A percentile compares a stretch with the other conserved stretches of the same genome.
These are phyloP conservation scores for Lupinus albus DNA, from an alignment of 306 rosid species.

Conservation along the genomic window DNA sequence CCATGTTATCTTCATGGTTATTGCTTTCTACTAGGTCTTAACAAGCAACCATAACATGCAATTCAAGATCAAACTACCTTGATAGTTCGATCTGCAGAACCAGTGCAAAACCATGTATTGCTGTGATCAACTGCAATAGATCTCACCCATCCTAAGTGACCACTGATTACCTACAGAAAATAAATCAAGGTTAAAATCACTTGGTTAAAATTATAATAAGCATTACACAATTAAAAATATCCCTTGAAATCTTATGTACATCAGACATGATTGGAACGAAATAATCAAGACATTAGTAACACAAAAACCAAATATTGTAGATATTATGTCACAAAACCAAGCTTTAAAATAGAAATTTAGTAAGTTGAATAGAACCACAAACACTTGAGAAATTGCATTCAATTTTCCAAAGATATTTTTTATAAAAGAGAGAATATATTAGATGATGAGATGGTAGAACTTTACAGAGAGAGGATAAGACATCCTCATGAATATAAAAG, in stretches of 20 bases:
- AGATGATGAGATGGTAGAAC: no score
- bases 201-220: conserved; percentile 17
- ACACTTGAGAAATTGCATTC: conserved; percentile 26
- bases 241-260: not conserved
- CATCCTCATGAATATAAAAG: no score
- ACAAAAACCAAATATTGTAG: conserved; percentile 1
- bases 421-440: not conserved
- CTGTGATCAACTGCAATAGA: conserved; percentile 96
- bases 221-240: conserved; percentile 25
- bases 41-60: conserved; percentile 28
- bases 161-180: conserved; percentile 80
- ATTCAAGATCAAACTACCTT: conserved; percentile 66
- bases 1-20: conserved; percentile 2
- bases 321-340: not conserved
- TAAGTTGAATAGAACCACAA: conserved; percentile 20
- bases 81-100: conserved; percentile 99
- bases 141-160: conserved; percentile 99
- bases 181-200: conserved; percentile 23
- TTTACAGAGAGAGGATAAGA: no score
- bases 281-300: conserved; percentile 22
- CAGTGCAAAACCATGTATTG: conserved; percentile 96
- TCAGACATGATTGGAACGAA: conserved; percentile 13
- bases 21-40: not conserved
- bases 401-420: not conserved
- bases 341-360: conserved; percentile 17